A percentile compares a stretch with the other conserved stretches of the same genome.
Conservation (phyloP, 345 rosid genomes). For the Xanthoceras sorbifolium region DNA sequence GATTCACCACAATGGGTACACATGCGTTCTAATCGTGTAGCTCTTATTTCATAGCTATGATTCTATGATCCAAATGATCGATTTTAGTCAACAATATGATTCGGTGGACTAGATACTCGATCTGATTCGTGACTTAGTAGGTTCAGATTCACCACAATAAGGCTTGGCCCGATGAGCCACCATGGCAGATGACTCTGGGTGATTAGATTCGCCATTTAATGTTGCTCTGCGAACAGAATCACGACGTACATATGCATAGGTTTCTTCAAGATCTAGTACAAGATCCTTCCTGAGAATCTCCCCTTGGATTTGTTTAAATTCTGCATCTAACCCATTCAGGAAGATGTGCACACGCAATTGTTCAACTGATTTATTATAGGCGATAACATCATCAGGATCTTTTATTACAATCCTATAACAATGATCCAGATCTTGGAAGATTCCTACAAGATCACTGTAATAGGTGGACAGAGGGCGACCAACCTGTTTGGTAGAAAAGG, state of each 20-base stretch:
- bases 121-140: not conserved
- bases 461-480: not conserved
- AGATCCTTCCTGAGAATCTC: not conserved
- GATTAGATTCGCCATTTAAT: not conserved
- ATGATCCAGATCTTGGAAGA: conserved; percentile 16
- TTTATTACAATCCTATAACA: conserved; percentile 15
- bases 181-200: not conserved
- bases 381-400: conserved; percentile 5
- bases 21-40: not conserved
- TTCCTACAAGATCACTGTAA: conserved; percentile 22
- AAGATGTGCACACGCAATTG: not conserved
- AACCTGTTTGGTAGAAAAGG: not conserved
- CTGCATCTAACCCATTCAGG: conserved; percentile 2
- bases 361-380: conserved; percentile 7
- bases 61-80: not conserved
- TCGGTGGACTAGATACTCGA: not conserved
- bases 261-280: not conserved
- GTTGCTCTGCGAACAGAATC: not conserved
- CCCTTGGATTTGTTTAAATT: not conserved
- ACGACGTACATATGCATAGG: not conserved
- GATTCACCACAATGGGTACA: not conserved
- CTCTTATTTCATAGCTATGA: not conserved
- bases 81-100: not conserved
- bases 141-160: not conserved
- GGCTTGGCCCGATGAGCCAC: not conserved